Evolutionary conservation across 2,329 filamentous ascomycete species (phyloP).

Genomic region (Helicocarpus griseus): DNA sequence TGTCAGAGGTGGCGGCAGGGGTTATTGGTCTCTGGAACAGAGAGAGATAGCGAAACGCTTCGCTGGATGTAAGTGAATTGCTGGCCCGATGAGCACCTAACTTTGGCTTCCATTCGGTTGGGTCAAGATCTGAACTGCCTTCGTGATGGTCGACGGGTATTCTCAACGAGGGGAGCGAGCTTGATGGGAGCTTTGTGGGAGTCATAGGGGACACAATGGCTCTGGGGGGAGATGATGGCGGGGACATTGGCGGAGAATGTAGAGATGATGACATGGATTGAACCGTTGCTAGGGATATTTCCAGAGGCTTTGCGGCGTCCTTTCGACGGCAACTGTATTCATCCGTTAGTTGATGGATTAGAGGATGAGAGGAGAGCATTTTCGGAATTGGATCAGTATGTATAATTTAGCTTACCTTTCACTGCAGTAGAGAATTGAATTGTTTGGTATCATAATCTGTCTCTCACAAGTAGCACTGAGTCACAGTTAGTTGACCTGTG

Average conservation of each 20-base stretch:
- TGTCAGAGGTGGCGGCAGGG: not conserved
- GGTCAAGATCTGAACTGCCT: constrained; percentile 37
- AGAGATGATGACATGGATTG: constrained; percentile 18
- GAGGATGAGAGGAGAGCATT: not conserved
- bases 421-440: constrained; percentile 53
- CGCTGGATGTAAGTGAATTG: constrained; percentile 22
- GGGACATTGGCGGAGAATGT: constrained; percentile 26
- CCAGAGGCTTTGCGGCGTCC: not conserved
- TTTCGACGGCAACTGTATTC: not conserved
- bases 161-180: constrained; percentile 18
- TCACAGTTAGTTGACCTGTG: constrained; percentile 4
- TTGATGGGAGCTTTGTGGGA: constrained; percentile 9
- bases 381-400: constrained; percentile 7
- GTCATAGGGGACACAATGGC: constrained; percentile 23
- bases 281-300: constrained; percentile 25
- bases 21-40: constrained; percentile 28
- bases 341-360: not conserved
- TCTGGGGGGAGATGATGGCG: constrained; percentile 15
- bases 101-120: constrained; percentile 40
- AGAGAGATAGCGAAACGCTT: constrained; percentile 36
- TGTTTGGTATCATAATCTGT: constrained; percentile 53
- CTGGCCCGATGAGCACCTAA: constrained; percentile 8
- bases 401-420: constrained; percentile 42
- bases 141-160: constrained; percentile 32
- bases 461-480: constrained; percentile 54